These are phyloP conservation scores for Acer yangbiense DNA, from an alignment of 345 rosid genomes.

Conservation along the genomic window DNA sequence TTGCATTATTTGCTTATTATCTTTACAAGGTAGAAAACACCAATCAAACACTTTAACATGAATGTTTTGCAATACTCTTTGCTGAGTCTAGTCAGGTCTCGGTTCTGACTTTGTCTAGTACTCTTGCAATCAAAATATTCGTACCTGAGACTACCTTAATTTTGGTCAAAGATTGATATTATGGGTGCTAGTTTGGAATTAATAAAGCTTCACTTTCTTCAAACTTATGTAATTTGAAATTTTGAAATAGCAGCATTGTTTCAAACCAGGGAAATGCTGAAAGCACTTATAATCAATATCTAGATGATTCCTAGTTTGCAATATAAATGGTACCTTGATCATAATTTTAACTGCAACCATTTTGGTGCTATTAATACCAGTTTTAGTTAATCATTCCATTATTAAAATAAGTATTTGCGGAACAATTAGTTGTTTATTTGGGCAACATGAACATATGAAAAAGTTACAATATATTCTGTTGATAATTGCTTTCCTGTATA, in stretches of 20 bases:
- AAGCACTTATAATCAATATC: neutral
- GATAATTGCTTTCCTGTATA: slow-evolving; percentile 21
- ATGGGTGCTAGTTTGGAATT: neutral
- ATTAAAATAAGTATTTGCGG: neutral
- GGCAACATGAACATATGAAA: neutral
- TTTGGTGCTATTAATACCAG: neutral
- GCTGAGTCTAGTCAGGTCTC: neutral
- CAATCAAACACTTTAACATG: neutral
- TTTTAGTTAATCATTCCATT: neutral
- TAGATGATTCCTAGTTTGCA: neutral
- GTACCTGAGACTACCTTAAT: neutral
- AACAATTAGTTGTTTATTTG: neutral
- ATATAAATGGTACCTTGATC: neutral
- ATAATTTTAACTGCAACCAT: slow-evolving; percentile 1
- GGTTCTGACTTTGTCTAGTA: neutral
- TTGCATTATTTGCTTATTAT: slow-evolving; percentile 7
- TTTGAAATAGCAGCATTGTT: neutral
- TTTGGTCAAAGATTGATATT: neutral
- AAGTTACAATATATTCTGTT: slow-evolving; percentile 10
- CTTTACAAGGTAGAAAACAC: neutral
- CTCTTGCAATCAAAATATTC: neutral
- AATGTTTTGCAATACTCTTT: slow-evolving; percentile 2
- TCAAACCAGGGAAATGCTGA: neutral
- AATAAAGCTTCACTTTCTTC: slow-evolving; percentile 2
- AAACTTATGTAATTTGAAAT: slow-evolving; percentile 1